Evolutionary conservation across 73 alveolate species (phyloP).

Genomic region (Stentor coeruleus): DNA sequence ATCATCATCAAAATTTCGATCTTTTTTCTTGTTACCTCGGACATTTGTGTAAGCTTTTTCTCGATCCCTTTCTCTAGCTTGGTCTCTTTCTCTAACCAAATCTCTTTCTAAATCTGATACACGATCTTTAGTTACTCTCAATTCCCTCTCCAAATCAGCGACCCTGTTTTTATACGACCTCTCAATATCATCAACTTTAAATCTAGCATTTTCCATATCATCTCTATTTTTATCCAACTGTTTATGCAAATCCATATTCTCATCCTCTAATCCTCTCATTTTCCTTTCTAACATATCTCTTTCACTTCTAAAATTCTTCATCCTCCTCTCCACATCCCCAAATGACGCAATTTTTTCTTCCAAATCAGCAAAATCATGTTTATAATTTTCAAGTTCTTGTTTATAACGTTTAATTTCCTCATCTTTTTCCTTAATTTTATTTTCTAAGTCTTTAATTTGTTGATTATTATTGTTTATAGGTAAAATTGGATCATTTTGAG

Average conservation of each 20-base stretch:
- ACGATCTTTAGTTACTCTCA: background rate
- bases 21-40: too few relatives aligned
- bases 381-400: background rate
- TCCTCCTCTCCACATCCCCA: background rate
- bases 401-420: background rate
- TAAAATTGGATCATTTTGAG: background rate
- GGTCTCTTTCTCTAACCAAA: slow-evolving; percentile 7
- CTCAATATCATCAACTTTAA: background rate
- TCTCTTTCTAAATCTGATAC: background rate
- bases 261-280: background rate
- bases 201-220: background rate
- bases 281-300: slow-evolving; percentile 14
- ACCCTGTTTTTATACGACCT: background rate
- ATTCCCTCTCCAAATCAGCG: slow-evolving; percentile 1
- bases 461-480: background rate
- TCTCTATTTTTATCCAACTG: background rate
- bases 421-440: background rate
- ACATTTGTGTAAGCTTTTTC: too few relatives aligned
- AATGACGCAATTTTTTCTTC: background rate
- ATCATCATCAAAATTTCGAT: too few relatives aligned
- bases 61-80: background rate
- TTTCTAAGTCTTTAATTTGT: slow-evolving; percentile 15
- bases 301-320: background rate
- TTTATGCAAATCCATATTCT: background rate
- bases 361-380: background rate